phyloP scores from a whole-genome alignment of 495 filamentous ascomycete genomes.

The Hypomontagnella monticulosa region DNA sequence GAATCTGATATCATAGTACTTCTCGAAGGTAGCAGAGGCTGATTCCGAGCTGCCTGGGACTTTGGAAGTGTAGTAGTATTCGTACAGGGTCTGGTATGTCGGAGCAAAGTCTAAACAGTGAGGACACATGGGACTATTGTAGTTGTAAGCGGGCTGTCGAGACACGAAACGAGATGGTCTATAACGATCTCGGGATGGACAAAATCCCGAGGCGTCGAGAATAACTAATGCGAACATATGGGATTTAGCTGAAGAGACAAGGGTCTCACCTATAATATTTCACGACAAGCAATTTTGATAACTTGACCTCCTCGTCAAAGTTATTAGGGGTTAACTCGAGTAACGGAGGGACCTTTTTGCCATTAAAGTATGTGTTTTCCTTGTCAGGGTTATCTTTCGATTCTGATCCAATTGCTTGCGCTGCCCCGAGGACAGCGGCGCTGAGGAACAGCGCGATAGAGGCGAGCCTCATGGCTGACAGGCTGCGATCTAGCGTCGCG shows the following conservation, averaged over 20 bases:
- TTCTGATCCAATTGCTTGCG: constrained; percentile 48
- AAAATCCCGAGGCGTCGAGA: not conserved
- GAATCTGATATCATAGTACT: constrained; percentile 91
- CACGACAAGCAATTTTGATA: constrained; percentile 57
- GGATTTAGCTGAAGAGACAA: not conserved
- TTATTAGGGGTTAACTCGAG: constrained; percentile 60
- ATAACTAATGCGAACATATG: constrained; percentile 1
- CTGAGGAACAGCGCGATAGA: constrained; percentile 52
- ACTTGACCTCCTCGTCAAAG: constrained; percentile 52
- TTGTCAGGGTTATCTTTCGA: constrained; percentile 41
- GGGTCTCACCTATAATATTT: constrained; percentile 59
- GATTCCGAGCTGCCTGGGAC: constrained; percentile 46
- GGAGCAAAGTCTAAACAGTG: constrained; percentile 87
- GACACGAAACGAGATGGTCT: not conserved
- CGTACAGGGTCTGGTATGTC: constrained; percentile 90
- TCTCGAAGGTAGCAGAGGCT: constrained; percentile 54
- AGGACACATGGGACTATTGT: constrained; percentile 67
- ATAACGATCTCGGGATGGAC: too few species aligned
- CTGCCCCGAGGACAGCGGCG: constrained; percentile 50
- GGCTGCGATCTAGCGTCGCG: constrained; percentile 28
- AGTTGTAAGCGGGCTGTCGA: constrained; percentile 13
- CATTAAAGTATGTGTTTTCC: constrained; percentile 78
- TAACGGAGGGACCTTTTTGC: constrained; percentile 77
- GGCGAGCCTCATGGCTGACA: constrained; percentile 47
- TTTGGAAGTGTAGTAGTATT: constrained; percentile 95